These are phyloP conservation scores for Scenedesmus sp. DNA, from an alignment of 163 green algal species.

Conservation along the genomic window DNA sequence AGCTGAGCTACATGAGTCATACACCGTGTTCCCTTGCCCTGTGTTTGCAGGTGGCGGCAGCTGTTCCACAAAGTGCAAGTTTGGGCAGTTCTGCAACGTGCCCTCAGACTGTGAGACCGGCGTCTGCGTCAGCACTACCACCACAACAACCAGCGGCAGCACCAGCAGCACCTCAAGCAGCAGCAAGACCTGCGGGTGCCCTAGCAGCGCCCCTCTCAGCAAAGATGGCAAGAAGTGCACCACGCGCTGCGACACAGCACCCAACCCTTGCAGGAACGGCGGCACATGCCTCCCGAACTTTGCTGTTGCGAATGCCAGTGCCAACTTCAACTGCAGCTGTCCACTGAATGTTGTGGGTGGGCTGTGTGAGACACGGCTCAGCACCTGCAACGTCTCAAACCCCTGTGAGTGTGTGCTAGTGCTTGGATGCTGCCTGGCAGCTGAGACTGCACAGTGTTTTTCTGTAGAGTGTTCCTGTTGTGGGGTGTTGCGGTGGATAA, in stretches of 20 bases:
- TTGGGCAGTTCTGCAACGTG: not conserved
- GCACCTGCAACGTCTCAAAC: not conserved
- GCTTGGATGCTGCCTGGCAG: too few relatives aligned
- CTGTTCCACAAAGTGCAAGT: not conserved
- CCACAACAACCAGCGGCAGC: not conserved
- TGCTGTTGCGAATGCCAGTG: not conserved
- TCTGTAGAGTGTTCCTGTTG: too few relatives aligned
- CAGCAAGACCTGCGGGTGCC: not conserved
- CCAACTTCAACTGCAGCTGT: not conserved
- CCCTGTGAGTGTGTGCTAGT: not conserved
- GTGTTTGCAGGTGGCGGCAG: not conserved
- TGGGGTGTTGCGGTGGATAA: too few relatives aligned
- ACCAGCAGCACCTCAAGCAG: not conserved
- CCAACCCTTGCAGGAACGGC: slow-evolving; percentile 1
- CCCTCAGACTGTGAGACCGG: not conserved
- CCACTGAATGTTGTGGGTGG: not conserved
- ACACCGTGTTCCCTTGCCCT: not conserved
- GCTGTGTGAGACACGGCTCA: not conserved
- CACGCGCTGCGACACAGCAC: not conserved
- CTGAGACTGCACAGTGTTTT: too few relatives aligned
- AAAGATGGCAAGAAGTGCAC: not conserved
- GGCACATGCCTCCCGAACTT: not conserved
- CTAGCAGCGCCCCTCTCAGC: not conserved
- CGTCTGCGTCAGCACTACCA: not conserved
- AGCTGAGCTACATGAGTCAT: too few relatives aligned